Evolutionary conservation across 108 stramenopile genomes (phyloP), one percentile per base, ranked within the genome.

Genomic region (Pseudonitzschia multiseries): DNA sequence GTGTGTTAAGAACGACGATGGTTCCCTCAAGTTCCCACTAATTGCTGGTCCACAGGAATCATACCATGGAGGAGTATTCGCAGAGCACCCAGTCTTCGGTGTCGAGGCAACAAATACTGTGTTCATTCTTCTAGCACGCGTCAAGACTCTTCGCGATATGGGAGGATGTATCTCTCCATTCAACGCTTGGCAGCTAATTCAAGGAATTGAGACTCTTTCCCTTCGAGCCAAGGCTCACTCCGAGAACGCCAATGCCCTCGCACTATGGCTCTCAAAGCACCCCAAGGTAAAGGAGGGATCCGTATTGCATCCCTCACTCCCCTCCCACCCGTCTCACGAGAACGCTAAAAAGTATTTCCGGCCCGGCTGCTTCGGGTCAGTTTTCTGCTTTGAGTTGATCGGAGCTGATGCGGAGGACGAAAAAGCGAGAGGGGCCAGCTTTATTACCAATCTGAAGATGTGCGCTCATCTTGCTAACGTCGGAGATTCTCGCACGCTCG

Each of bases 391-490:
- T 41, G 61, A 62, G 14, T 33, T 62, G 61, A 62, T 5, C 0
- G 61, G 61, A 62, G 61, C 31, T 14, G 33, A 79, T 96, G 95
- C 74, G 66, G 94, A 57, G 79, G 85, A 48, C 86, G 87, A 21
- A 86, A 75, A 28, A 89, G 87, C 48, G 92, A 92, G 27, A 56
- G 93, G 91, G 10, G 65, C 78, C 57, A 82, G 75, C 41, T 93
- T 97, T 71, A 96, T 97, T 70, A 83, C 89, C 65, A 73, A 71
- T 52, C 54, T 91, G 51, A 57, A 85, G 27, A 77, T 97, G 40
- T 82, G 83, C 50, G 81, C 81, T 26, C 93, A 97, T 81, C 84
- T 97, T 28, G 97, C 97, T 69, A 97, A 97, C 78, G 97, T 97
- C 20, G 97, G 97, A 27, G 95, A 97, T 80, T 79, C 84, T 52